Base-by-base conservation (phyloP, 2,329 filamentous ascomycete genomes). In the Arthrobotrys iridis region DNA sequence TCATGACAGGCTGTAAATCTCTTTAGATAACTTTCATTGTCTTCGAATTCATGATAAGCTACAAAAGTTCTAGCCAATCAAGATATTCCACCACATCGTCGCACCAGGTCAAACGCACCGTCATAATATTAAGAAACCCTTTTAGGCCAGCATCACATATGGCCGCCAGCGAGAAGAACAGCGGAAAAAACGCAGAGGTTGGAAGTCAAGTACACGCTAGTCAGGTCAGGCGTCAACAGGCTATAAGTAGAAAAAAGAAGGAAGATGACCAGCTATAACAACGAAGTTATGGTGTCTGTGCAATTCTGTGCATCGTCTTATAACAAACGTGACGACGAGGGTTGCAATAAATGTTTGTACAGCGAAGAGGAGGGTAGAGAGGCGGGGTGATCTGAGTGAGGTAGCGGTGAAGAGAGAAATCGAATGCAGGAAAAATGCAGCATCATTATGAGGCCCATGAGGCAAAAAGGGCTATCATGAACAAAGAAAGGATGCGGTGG, bases 161-260 rank as follows among this genome's bases (percentile, higher is more conserved):
- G n/a, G n/a, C n/a, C n/a, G n/a, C n/a, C 10, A 46, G 10, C 4
- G 5, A 24, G 20, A 20, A 52, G 46, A 33, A 20, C 7, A 11
- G 3, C 4, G 50, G 2, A 35, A 37, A 13, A 24, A 37, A n/a
- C 35, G 7, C 1, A 22, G 30, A 55, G n/a, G n/a, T 1, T 30
- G 8, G 30, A 55, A 55, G 18, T 22, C 18, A 55, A n/a, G 7
- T 37, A 55, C 50, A 55, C 30, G 50, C 50, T 55, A 37, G 50
- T 43, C 11, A 13, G 24, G n/a, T 11, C 2, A 20, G 28, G 46
- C 26, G 11, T 33, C 18, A 7, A 24, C 30, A 18, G 8, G 30
- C 26, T 52, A 20, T 37, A 37, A 24, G 4, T 5, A 33, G 11
- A n/a, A 50, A 22, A 50, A 20, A 52, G 6, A 15, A 15, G 11